Base-by-base conservation (phyloP, 176 grass and related monocot species). In the Oryza longistaminata region DNA sequence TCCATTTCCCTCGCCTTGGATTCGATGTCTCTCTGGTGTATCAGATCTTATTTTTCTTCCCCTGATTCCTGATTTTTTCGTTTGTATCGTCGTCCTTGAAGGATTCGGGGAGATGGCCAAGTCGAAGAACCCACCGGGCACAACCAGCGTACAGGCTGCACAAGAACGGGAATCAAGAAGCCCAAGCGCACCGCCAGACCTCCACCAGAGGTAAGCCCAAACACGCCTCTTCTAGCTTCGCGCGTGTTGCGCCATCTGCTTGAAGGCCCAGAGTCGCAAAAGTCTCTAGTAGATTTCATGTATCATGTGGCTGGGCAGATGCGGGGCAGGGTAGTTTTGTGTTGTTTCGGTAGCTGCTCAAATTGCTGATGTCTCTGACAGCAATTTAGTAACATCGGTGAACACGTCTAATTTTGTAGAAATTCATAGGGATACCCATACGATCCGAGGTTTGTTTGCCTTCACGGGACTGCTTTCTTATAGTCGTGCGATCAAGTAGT, bases 61-160 rank as follows among this genome's bases (percentile, higher is more conserved):
- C 12, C 37, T 31, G 40, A 79, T 45, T 43, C 39, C 17, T 17
- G 25, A 34, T 31, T 27, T 27, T 49, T 22, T 29, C 43, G 4
- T 12, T 67, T 52, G 50, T 60, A n/a, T 27, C 27, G 27, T 45
- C 34, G 6, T 33, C 27, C 68, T 39, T 29, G 53, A 44, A 77
- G 53, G 26, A 60, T 45, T 19, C 24, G 49, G 6, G 46, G 60
- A 71, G 86, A 96, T 96, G 94, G 94, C 94, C 79, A 96, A 96
- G 91, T 96, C 94, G 66, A 96, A 95, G 93, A 95, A 95, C 73
- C 93, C 86, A 95, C 93, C 31, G 93, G 90, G 50, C 93, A 95
- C 90, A 95, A 95, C 83, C 93, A 93, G 76, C 90, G 11, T 87
- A 89, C 88, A 95, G 86, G 93, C 93, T n/a, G 66, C 93, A 95